These are phyloP conservation scores for Trichothecium roseum DNA, from an alignment of 2,329 filamentous ascomycete species.

Conservation along the genomic window DNA sequence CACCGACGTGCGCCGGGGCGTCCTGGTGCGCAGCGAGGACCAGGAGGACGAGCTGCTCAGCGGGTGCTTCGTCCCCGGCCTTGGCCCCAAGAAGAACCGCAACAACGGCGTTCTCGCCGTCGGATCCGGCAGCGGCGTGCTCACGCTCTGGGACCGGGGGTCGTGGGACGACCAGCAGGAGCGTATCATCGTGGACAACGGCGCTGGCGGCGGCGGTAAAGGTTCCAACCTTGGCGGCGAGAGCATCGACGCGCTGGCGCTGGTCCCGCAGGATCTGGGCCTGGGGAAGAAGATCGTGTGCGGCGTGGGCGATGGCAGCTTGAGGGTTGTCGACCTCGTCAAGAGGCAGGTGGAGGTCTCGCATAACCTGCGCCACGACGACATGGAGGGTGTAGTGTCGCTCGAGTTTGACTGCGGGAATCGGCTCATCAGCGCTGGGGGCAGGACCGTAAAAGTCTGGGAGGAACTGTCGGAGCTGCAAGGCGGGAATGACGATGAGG, in stretches of 20 bases:
- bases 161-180: conserved; percentile 95
- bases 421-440: conserved; percentile 82
- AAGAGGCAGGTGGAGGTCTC: conserved; percentile 61
- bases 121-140: conserved; percentile 64
- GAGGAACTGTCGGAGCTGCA: conserved; percentile 59
- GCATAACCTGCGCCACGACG: conserved; percentile 60
- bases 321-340: conserved; percentile 69
- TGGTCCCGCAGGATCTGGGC: conserved; percentile 61
- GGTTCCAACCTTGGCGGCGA: conserved; percentile 47
- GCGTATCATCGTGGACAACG: conserved; percentile 64
- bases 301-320: conserved; percentile 69
- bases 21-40: conserved; percentile 82
- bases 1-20: conserved; percentile 77
- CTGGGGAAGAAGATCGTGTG: conserved; percentile 66
- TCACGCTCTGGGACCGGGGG: conserved; percentile 90
- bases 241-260: conserved; percentile 67
- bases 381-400: conserved; percentile 74
- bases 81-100: conserved; percentile 54
- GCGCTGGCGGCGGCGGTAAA: conserved; percentile 17
- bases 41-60: conserved; percentile 91
- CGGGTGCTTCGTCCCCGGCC: conserved; percentile 64
- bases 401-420: conserved; percentile 78
- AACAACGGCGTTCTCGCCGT: conserved; percentile 70
- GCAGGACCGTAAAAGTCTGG: conserved; percentile 83
- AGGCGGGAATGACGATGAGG: conserved; percentile 30